Base-by-base conservation (phyloP, 306 rosid species). In the Arachis stenosperma region DNA sequence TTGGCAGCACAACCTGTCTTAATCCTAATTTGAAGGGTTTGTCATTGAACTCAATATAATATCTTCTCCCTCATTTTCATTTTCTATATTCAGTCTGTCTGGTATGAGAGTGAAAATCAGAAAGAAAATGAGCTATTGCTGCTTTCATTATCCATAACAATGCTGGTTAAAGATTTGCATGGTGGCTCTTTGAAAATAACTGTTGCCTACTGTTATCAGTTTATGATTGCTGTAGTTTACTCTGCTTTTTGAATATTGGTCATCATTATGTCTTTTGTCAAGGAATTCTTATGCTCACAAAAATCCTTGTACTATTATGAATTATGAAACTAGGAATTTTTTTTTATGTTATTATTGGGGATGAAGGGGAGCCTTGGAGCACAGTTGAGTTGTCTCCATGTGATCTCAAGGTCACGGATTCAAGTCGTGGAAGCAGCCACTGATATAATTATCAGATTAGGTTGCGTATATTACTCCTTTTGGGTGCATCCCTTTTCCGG, bases 201-300 rank as follows among this genome's bases (percentile, higher is more conserved):
- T 76, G 13, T 14, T 44, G 39, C 46, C 15, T 57, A 78, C 42
- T 50, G 3, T 67, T 5, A 27, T 59, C 40, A 22, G 15, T 60
- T 50, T 59, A 43, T 41, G 57, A 8, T 52, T 6, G 57, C 15
- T 7, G 8, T 43, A 44, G 8, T 51, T 22, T 62, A 53, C 37
- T 61, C 17, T 52, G 41, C 66, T 64, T 12, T 10, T 68, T 78
- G 61, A 61, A 50, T 29, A 22, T 57, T 2, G 33, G 1, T 55
- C 60, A 9, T 63, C 48, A 39, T 59, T 71, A 48, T 48, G 58
- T 63, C 29, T 44, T 12, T 10, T 51, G 62, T 64, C 37, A 57
- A 73, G 61, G 59, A 36, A 74, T 63, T 33, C 37, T 33, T 61
- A 51, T 37, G 37, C 58, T 64, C 55, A 29, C 11, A 47, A 14